Percentiles rank a stretch among this genome's conserved stretches.
Evolutionary conservation across 805 yeast species (phyloP).

Genomic region (Metschnikowia gruessii): DNA sequence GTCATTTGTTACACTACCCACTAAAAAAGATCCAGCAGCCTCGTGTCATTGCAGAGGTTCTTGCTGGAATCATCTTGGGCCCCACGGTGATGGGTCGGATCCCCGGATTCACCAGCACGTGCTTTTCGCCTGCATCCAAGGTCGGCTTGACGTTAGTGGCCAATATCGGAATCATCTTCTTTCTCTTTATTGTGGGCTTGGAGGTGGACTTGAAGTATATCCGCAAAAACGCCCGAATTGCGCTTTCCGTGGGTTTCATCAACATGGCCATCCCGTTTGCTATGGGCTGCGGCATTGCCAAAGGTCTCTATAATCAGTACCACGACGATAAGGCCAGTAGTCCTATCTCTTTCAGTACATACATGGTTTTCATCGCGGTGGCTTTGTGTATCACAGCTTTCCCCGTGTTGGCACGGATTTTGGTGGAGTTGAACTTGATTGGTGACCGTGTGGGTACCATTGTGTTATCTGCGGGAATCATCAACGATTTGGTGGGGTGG

Average conservation of each 20-base stretch:
- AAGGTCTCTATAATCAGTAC: conserved; percentile 63
- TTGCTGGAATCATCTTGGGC: conserved; percentile 72
- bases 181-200: conserved; percentile 73
- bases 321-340: conserved; percentile 28
- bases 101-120: conserved; percentile 60
- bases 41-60: conserved; percentile 76
- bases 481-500: conserved; percentile 82
- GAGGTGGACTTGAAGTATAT: conserved; percentile 73
- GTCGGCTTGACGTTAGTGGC: conserved; percentile 67
- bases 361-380: conserved; percentile 76
- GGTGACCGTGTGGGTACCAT: conserved; percentile 67
- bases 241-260: conserved; percentile 63
- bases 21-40: conserved; percentile 67
- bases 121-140: conserved; percentile 63
- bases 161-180: conserved; percentile 69
- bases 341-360: conserved; percentile 61
- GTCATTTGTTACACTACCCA: conserved; percentile 61
- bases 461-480: conserved; percentile 81
- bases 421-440: conserved; percentile 67
- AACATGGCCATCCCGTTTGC: conserved; percentile 81
- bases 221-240: conserved; percentile 55
- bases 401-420: conserved; percentile 77
- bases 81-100: conserved; percentile 73
- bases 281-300: conserved; percentile 68
- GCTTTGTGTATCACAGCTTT: conserved; percentile 85